Base-by-base conservation (phyloP, 2,329 filamentous ascomycete genomes). In the Fusarium compactum region DNA sequence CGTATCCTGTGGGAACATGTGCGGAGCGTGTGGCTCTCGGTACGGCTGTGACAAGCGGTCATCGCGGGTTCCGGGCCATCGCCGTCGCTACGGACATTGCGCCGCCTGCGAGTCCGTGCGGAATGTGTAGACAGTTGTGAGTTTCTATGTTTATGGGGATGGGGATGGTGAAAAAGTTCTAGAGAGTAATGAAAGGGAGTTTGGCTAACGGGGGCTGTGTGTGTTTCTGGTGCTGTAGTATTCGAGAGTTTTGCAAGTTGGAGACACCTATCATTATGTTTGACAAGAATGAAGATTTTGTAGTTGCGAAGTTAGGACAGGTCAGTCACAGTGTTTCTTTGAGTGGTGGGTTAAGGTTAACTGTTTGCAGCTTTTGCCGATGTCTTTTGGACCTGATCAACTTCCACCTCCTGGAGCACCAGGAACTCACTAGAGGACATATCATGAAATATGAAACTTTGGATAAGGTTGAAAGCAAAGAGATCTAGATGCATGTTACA, bases 61-160 rank as follows among this genome's bases (percentile, higher is more conserved):
- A 87, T 70, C 81, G 80, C 34, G 76, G 55, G 11, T 93, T 97
- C 82, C 90, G 89, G 76, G 95, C 95, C 22, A 81, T 99, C 24
- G 95, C 92, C 18, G 94, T 99, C 6, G 88, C 92, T 9, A 97
- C 95, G 8, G 92, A 98, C 78, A 91, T 92, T 44, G 82, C 80
- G 32, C 88, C 89, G 30, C 89, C 90, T 6, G 87, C 87, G 50
- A 90, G 91, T 67, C 96, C 96, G 1, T 99, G 96, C 78, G 96
- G 96, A 58, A 98, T 97, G 94, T 98, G 95, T 80, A 86, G 95
- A 75, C 95, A 98, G 79, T 97, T 95, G 91, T 94, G 78, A 83
- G 89, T 85, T 54, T n/a, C 34, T 45, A 10, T 12, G 41, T 55
- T 32, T n/a, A n/a, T n/a, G n/a, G n/a, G n/a, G n/a, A n/a, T n/a